Evolutionary conservation across 192 early-diverging fungal species (phyloP).

Genomic region (Linnemannia schmuckeri): DNA sequence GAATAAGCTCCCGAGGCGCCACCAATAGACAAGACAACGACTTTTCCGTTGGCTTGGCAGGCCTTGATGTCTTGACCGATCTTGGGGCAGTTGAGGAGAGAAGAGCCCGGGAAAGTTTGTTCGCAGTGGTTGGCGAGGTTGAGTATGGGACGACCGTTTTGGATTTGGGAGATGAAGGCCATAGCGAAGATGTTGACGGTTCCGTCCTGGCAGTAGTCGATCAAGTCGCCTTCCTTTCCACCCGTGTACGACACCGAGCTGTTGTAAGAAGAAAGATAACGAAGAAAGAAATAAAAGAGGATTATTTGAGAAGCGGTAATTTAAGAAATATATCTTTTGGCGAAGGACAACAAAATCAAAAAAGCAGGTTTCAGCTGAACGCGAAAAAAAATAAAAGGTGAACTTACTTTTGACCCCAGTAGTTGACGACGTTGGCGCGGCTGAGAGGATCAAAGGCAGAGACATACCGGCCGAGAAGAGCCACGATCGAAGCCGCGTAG

Average conservation of each 20-base stretch:
- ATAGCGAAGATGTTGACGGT: conserved; percentile 70
- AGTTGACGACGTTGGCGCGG: conserved; percentile 41
- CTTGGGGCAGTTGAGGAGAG: conserved; percentile 67
- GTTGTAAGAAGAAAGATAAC: neutral
- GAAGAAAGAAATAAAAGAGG: neutral
- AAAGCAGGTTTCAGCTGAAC: neutral
- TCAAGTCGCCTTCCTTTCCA: conserved; percentile 14
- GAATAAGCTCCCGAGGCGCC: conserved; percentile 68
- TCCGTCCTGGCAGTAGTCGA: conserved; percentile 71
- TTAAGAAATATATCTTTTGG: no score
- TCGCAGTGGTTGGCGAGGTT: conserved; percentile 70
- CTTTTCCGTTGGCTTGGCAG: conserved; percentile 76
- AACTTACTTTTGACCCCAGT: conserved; percentile 51
- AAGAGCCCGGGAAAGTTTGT: conserved; percentile 63
- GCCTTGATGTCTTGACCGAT: conserved; percentile 72
- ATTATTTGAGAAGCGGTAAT: neutral
- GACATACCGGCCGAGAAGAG: neutral
- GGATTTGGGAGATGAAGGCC: conserved; percentile 71
- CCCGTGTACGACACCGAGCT: conserved; percentile 24
- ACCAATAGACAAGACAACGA: conserved; percentile 73
- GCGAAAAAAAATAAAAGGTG: neutral
- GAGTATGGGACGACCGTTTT: conserved; percentile 61
- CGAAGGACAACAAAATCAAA: neutral
- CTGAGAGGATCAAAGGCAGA: conserved; percentile 23
- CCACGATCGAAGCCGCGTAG: neutral